These are phyloP conservation scores for Linaria vulgaris DNA, from an alignment of 257 asterid species.

Conservation along the genomic window DNA sequence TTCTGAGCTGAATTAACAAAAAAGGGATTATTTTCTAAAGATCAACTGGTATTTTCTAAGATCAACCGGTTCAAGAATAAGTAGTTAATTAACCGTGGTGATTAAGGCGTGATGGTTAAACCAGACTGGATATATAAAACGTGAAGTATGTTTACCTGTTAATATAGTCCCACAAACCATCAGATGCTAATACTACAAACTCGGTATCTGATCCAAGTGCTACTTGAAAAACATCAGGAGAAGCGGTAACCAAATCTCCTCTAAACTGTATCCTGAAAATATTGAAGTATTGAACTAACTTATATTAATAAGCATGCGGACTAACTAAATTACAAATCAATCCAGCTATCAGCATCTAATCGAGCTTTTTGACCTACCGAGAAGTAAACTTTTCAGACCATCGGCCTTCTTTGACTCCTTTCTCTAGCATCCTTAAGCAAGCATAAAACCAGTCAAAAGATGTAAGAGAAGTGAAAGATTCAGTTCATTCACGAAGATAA, in stretches of 20 bases:
- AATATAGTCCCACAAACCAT: constrained; percentile 97
- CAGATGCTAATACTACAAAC: constrained; percentile 78
- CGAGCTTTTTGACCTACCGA: constrained; percentile 45
- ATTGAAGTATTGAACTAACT: background rate
- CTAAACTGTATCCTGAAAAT: constrained; percentile 55
- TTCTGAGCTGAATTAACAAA: constrained; percentile 53
- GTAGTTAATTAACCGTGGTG: background rate
- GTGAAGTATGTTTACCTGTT: constrained; percentile 40
- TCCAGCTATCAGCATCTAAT: background rate
- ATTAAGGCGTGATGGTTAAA: background rate
- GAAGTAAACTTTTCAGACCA: constrained; percentile 90
- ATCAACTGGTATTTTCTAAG: constrained; percentile 18
- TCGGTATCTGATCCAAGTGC: constrained; percentile 73
- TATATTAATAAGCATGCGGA: background rate
- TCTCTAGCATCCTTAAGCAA: constrained; percentile 72
- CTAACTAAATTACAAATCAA: too few relatives aligned
- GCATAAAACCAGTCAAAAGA: constrained; percentile 13
- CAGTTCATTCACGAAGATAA: constrained; percentile 15
- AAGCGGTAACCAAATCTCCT: constrained; percentile 74
- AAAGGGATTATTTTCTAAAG: too few relatives aligned
- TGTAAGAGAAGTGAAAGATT: constrained; percentile 6
- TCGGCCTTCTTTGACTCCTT: constrained; percentile 80
- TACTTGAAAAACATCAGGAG: constrained; percentile 79
- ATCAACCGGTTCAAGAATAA: background rate
- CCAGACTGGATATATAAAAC: background rate